Evolutionary conservation across 441 rosid genomes (phyloP), one percentile per base, ranked within the genome.

Genomic region (Pelargonium australe): DNA sequence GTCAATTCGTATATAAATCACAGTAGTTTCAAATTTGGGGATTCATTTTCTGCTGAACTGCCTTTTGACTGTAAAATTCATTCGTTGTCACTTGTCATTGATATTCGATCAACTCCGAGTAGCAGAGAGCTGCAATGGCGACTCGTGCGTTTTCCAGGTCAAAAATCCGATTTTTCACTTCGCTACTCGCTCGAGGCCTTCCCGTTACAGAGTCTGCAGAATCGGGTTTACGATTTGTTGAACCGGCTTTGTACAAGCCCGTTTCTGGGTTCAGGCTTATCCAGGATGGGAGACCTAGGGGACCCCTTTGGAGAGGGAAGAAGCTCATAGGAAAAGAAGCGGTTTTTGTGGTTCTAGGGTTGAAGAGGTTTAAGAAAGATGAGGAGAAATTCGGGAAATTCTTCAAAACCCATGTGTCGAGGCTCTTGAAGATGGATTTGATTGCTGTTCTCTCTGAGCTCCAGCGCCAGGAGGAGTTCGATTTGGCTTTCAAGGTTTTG

Each of bases 221-320:
- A 16, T 76, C 80, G 67, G 75, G 68, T 28, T 25, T 69, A 14
- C 73, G 70, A 34, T 55, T 71, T 51, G 61, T 51, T 31, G 63
- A 69, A 68, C 69, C 53, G 5, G 40, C 45, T 69, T 25, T 16
- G 17, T 51, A 20, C 70, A 77, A 76, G 63, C 77, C 75, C 63
- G 6, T 61, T 55, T 71, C 66, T 63, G 90, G 77, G 80, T 72
- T 70, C 43, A 76, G 87, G 79, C 87, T 74, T 69, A 89, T 79
- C 79, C 98, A 87, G 51, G 98, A 93, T 63, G 98, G 98, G 64
- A 85, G 98, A 77, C 97, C 98, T 4, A 91, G 97, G 62, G 98
- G 97, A 13, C 88, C 98, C 67, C 95, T 93, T 5, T 93, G 98
- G 98, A 89, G 91, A 79, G 96, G 98, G 31, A 93, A 89, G 86